Conservation (phyloP, 106 monocot species). For the Dendrobium officinale region DNA sequence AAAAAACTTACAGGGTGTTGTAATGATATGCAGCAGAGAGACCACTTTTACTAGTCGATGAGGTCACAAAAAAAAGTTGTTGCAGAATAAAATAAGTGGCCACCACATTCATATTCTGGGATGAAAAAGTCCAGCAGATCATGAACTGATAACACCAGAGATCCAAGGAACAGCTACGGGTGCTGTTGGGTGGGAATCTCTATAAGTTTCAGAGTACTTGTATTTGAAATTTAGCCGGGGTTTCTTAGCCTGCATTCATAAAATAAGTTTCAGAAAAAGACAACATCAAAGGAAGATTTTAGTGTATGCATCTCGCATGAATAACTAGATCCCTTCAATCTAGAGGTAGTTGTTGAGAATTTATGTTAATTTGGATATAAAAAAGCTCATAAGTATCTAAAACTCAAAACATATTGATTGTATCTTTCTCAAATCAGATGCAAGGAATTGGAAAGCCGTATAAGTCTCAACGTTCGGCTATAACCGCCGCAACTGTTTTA, state of each 20-base stretch:
- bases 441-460: no score
- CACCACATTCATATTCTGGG: background rate
- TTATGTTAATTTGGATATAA: no score
- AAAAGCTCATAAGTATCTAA: no score
- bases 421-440: no score
- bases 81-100: background rate
- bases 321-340: no score
- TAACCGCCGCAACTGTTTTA: no score
- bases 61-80: no score
- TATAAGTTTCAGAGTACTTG: conserved; percentile 48
- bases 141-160: conserved; percentile 33
- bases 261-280: background rate
- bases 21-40: background rate
- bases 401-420: no score
- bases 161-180: conserved; percentile 64
- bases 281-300: background rate
- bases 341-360: no score
- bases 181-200: conserved; percentile 44
- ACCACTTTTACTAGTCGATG: background rate
- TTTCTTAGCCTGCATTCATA: conserved; percentile 25
- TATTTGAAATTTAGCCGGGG: conserved; percentile 48
- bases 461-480: no score
- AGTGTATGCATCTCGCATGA: no score
- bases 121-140: background rate
- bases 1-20: background rate